phyloP scores from a whole-genome alignment of 73 alveolate genomes.

The Blepharisma japonicum region DNA sequence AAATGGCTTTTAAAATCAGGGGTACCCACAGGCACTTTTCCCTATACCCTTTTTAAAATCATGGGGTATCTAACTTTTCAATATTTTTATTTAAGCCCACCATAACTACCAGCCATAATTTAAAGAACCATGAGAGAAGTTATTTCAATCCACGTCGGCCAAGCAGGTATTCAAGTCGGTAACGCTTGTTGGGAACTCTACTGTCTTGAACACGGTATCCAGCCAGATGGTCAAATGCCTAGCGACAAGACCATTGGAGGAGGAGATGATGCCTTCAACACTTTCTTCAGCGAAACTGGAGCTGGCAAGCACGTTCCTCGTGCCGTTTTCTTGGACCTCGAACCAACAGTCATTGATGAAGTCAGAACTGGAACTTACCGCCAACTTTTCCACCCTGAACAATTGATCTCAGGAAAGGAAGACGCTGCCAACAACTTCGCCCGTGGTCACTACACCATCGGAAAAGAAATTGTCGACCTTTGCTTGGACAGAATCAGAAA shows the following conservation, averaged over 20 bases:
- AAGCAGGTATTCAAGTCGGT: slow-evolving; percentile 98
- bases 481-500: slow-evolving; percentile 91
- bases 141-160: slow-evolving; percentile 96
- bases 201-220: slow-evolving; percentile 99
- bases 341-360: slow-evolving; percentile 59
- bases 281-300: slow-evolving; percentile 96
- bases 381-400: slow-evolving; percentile 76
- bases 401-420: slow-evolving; percentile 69
- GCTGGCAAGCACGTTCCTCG: slow-evolving; percentile 98
- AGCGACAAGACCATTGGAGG: slow-evolving; percentile 95
- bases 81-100: too few relatives aligned
- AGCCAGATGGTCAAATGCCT: slow-evolving; percentile 99
- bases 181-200: slow-evolving; percentile 98
- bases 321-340: slow-evolving; percentile 95
- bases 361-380: slow-evolving; percentile 92
- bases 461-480: slow-evolving; percentile 89
- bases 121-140: slow-evolving; percentile 90
- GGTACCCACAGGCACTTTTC: too few relatives aligned
- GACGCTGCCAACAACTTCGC: slow-evolving; percentile 95
- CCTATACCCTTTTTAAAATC: too few relatives aligned
- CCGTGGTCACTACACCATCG: slow-evolving; percentile 91
- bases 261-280: slow-evolving; percentile 96
- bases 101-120: background rate
- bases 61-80: too few relatives aligned
- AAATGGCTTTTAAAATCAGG: too few relatives aligned